These are phyloP conservation scores for Paraleonurus japonicus DNA, from an alignment of 257 asterid species.

Conservation along the genomic window DNA sequence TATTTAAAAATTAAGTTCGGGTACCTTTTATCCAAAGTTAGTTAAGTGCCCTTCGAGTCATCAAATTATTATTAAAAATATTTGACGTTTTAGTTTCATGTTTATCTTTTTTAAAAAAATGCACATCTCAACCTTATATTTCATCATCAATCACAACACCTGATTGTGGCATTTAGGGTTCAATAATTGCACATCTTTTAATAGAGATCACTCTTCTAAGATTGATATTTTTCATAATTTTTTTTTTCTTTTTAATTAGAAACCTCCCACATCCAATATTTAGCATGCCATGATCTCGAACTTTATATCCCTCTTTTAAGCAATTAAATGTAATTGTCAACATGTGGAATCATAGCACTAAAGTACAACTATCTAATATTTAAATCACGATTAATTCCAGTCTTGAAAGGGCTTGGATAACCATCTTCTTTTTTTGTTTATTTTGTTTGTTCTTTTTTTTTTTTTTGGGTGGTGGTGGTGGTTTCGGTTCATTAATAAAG, in stretches of 20 bases:
- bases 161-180: slow-evolving; percentile 29
- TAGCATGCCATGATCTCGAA: slow-evolving; percentile 19
- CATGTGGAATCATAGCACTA: slow-evolving; percentile 3
- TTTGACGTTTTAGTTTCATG: slow-evolving; percentile 16
- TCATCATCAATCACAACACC: slow-evolving; percentile 35
- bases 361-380: not conserved
- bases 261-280: slow-evolving; percentile 12
- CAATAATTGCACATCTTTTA: slow-evolving; percentile 21
- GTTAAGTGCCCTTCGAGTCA: slow-evolving; percentile 56
- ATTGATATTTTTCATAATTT: not conserved
- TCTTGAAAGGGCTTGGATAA: not conserved
- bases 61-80: slow-evolving; percentile 24
- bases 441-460: no score
- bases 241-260: not conserved
- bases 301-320: slow-evolving; percentile 12
- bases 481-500: no score
- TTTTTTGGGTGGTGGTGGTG: no score
- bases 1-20: slow-evolving; percentile 13
- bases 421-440: no score
- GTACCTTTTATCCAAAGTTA: slow-evolving; percentile 29
- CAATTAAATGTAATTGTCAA: slow-evolving; percentile 9
- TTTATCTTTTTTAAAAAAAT: slow-evolving; percentile 2
- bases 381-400: not conserved
- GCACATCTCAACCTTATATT: slow-evolving; percentile 34
- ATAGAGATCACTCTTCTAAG: not conserved